Base-by-base conservation (phyloP, 2,329 filamentous ascomycete genomes). In the Endothia cerciana region DNA sequence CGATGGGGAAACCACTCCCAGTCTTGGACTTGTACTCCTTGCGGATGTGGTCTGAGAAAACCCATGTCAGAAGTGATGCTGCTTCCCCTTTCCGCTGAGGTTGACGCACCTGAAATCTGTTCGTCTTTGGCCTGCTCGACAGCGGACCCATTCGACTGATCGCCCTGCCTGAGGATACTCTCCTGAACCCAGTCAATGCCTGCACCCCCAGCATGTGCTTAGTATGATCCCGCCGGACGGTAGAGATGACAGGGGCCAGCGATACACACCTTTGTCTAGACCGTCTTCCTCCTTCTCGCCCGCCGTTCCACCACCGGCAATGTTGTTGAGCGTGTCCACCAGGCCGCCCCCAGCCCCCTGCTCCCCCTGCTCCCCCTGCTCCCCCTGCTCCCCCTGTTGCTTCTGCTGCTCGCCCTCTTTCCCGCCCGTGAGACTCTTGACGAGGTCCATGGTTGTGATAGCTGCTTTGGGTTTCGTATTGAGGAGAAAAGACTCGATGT, bases 41-140 rank as follows among this genome's bases (percentile, higher is more conserved):
- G 45, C 91, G 86, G 71, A 94, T 87, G 76, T 85, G 89, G 75
- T 93, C 89, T 36, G 86, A 87, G 40, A 17, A 10, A 5, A 4
- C 36, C 51, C 13, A 8, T 13, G 15, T 55, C 8, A 36, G 28
- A 30, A 28, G 25, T 30, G 11, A 51, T 51, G 22, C 22, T 15
- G 25, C 25, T 25, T 6, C 10, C 10, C 45, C 11, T 51, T 22
- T 30, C 15, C 15, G 11, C 4, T 25, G 25, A n/a, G 4, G 4
- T 49, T 15, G 45, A 53, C 62, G 25, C 38, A 67, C 65, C 65
- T 28, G 65, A 67, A 71, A 94, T 91, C 75, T 90, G 82, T 77
- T 92, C 89, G 75, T 95, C 92, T 81, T 94, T 94, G 72, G 89
- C 90, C 79, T 96, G 92, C 79, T 96, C 92, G 25, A 88, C 74